Percentiles rank a stretch among this genome's conserved stretches.
These are phyloP conservation scores for Sordariomycetes sp. DNA, from an alignment of 2,329 filamentous ascomycete species.

Conservation along the genomic window DNA sequence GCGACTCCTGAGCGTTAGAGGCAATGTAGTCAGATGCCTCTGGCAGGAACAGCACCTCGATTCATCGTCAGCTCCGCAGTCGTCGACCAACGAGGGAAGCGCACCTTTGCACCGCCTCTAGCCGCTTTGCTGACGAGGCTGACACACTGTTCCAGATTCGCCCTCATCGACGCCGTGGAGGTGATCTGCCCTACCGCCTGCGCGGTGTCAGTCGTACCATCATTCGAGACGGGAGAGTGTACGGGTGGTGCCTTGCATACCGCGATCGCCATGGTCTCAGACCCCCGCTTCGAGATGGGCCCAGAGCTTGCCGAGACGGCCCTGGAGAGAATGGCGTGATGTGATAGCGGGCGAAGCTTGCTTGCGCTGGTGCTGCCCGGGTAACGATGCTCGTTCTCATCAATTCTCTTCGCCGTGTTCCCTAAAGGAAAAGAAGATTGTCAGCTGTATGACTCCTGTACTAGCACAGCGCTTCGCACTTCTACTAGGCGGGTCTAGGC, in stretches of 20 bases:
- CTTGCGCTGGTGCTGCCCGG: no score
- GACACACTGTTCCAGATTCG: slow-evolving; percentile 75
- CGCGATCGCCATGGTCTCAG: slow-evolving; percentile 4
- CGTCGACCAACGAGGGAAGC: slow-evolving; percentile 7
- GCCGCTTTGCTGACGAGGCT: slow-evolving; percentile 64
- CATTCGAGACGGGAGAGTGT: background rate
- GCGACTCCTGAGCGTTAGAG: slow-evolving; percentile 54
- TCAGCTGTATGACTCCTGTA: no score
- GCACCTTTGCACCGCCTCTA: slow-evolving; percentile 67
- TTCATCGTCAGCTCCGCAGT: slow-evolving; percentile 7
- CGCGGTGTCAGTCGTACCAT: slow-evolving; percentile 5
- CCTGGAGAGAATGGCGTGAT: no score
- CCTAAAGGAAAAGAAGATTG: background rate
- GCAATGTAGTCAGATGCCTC: slow-evolving; percentile 89
- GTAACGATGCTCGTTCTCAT: background rate
- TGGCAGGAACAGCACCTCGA: slow-evolving; percentile 74
- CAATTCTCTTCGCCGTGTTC: background rate
- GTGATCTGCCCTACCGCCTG: slow-evolving; percentile 87
- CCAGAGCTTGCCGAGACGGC: no score
- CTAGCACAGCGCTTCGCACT: no score
- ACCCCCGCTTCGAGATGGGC: no score
- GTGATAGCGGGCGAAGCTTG: no score
- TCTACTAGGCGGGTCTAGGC: no score
- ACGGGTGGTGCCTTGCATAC: background rate
- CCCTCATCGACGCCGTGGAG: slow-evolving; percentile 66